phyloP scores from a whole-genome alignment of 2,329 filamentous ascomycete species.

The Hysterium pulicare region DNA sequence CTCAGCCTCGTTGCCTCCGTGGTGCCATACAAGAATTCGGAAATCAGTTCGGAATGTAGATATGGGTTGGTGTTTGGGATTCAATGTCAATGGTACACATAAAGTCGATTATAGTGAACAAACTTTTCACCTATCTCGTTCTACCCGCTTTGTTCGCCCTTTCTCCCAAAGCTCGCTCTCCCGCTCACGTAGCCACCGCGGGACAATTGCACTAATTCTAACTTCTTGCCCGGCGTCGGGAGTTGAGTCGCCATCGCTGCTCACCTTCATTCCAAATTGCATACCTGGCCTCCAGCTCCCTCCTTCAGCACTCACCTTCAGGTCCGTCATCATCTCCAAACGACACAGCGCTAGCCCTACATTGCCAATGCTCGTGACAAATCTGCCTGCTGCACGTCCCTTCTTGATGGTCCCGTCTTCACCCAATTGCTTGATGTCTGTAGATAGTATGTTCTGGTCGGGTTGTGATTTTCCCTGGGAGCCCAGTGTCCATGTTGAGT shows the following conservation, averaged over 20 bases:
- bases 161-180: constrained; percentile 28
- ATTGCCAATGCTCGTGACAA: constrained; percentile 75
- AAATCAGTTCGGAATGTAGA: no score
- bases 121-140: neutral
- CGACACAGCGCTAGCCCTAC: constrained; percentile 83
- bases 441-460: constrained; percentile 44
- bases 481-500: constrained; percentile 38
- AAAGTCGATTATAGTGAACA: neutral
- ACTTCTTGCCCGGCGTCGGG: constrained; percentile 18
- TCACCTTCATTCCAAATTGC: constrained; percentile 41
- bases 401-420: constrained; percentile 37
- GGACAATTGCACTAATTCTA: constrained; percentile 64
- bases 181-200: constrained; percentile 63
- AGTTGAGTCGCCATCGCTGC: constrained; percentile 6
- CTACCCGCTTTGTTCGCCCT: constrained; percentile 1
- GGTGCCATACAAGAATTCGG: no score
- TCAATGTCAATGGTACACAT: neutral
- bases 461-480: constrained; percentile 39
- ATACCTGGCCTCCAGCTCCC: constrained; percentile 58
- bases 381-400: constrained; percentile 75
- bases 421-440: constrained; percentile 54
- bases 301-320: constrained; percentile 66
- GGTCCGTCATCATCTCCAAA: constrained; percentile 84
- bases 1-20: neutral
- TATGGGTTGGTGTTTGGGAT: neutral